Base-by-base conservation (phyloP, 176 grass and related monocot genomes). In the Phoenix roebelenii region DNA sequence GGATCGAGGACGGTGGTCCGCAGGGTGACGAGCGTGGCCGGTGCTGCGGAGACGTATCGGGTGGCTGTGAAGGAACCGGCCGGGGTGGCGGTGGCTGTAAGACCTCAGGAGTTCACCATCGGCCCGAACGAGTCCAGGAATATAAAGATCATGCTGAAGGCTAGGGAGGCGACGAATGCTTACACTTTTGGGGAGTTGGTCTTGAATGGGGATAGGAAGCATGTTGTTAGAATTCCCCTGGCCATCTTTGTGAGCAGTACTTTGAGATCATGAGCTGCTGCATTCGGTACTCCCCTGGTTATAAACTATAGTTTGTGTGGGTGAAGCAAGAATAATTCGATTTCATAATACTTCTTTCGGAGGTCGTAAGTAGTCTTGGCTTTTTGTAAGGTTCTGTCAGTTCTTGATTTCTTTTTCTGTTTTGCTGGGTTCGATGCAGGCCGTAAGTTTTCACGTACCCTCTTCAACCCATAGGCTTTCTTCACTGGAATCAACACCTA, bases 141-240 rank as follows among this genome's bases (percentile, higher is more conserved):
- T 10, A 25, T 88, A 58, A 75, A 77, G 63, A 87, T 94, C 54
- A 55, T 65, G 67, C 74, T 94, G 49, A 60, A 63, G 74, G 76
- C 89, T 51, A 69, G 64, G 39, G 77, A 70, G 67, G 80, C 77
- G 0, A 76, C 39, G 15, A 88, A 67, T 73, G 61, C 30, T 4
- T 88, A 88, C 84, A 60, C 80, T 69, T 94, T 88, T 58, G 84
- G 89, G 16, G 80, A 88, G 74, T 70, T 94, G 77, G 77, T 88
- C 54, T 77, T 94, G 29, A 74, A 18, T 65, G 84, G 84, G 22
- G 51, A 88, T 66, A 82, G 73, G 76, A 79, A 82, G 66, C 84
- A 88, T 76, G 66, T 26, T 76, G 80, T 94, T 29, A 72, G 84
- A 71, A 75, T 88, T 54, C 89, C 89, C 2, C 71, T 94, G 49